Base-by-base conservation (phyloP, 306 rosid species). In the Cucurbita ficifolia region DNA sequence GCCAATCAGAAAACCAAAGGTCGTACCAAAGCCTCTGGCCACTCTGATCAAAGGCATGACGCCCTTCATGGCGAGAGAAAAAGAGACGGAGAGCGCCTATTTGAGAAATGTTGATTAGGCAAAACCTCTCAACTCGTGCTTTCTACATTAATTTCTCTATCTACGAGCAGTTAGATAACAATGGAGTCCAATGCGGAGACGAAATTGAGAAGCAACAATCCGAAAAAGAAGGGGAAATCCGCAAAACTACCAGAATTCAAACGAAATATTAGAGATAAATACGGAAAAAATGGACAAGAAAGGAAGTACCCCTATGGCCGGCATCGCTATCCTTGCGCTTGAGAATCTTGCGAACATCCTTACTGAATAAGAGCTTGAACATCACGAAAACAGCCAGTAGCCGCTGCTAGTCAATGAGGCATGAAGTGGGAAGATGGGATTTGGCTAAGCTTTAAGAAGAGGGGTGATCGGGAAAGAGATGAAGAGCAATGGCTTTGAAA, bases 291-390 rank as follows among this genome's bases (percentile, higher is more conserved):
- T 29, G 33, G 33, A 29, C 33, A 36, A 39, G 19, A 62, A 2
- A 35, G 36, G 75, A 70, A 51, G 9, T 42, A 92, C 98, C 97
- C 78, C 81, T 90, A 80, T 90, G 89, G 24, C 98, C 98, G 64
- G 97, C 97, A 86, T 94, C 98, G 68, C 97, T 94, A 70, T 90
- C 98, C 75, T 90, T 89, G 81, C 97, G 94, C 80, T 94, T 94
- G 76, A 94, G 97, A 81, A 87, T 89, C 89, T 88, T 94, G 73
- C 90, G 84, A 8, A 89, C 87, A 57, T 85, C 89, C 86, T 94
- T 94, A 64, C 84, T 82, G 13, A 35, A 43, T 1, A 94, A 80
- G 85, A 94, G 89, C 60, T 77, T 85, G 11, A 90, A 83, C 98
- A 93, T 93, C 56, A 70, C 55, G 40, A 8, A 46, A 48, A 48